Evolutionary conservation across 2,329 filamentous ascomycete species (phyloP).

Genomic region (Zelopaecilomyces penicillatus): DNA sequence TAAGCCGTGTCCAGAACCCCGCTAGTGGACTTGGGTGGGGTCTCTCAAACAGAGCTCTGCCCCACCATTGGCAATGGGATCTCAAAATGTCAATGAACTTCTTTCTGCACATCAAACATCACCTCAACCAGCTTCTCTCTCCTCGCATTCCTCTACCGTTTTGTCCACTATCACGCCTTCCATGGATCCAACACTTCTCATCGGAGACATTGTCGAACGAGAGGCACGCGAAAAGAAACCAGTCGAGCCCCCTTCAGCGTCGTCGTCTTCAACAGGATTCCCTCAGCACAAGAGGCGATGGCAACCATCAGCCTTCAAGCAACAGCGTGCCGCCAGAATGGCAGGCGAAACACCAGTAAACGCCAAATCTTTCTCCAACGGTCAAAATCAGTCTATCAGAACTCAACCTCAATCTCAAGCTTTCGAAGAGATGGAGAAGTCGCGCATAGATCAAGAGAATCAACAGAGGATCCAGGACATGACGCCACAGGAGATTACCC

Average conservation of each 20-base stretch:
- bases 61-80: background rate
- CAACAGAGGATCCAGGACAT: constrained; percentile 63
- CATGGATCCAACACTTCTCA: constrained; percentile 43
- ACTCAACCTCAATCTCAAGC: constrained; percentile 6
- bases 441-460: constrained; percentile 77
- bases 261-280: constrained; percentile 56
- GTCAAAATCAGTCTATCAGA: background rate
- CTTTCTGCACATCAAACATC: no score
- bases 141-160: no score
- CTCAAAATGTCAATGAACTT: no score
- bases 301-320: constrained; percentile 70
- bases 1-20: no score
- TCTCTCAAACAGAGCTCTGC: background rate
- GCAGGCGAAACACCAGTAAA: constrained; percentile 6
- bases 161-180: background rate
- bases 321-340: constrained; percentile 29
- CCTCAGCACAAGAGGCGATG: constrained; percentile 78
- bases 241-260: constrained; percentile 46
- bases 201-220: constrained; percentile 76
- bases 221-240: constrained; percentile 50
- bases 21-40: no score
- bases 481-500: constrained; percentile 72
- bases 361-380: background rate
- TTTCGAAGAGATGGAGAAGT: constrained; percentile 50
- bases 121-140: no score